These are phyloP conservation scores for Apiotrichum brassicae DNA, from an alignment of 1,284 basidiomycete genomes.

Conservation along the genomic window DNA sequence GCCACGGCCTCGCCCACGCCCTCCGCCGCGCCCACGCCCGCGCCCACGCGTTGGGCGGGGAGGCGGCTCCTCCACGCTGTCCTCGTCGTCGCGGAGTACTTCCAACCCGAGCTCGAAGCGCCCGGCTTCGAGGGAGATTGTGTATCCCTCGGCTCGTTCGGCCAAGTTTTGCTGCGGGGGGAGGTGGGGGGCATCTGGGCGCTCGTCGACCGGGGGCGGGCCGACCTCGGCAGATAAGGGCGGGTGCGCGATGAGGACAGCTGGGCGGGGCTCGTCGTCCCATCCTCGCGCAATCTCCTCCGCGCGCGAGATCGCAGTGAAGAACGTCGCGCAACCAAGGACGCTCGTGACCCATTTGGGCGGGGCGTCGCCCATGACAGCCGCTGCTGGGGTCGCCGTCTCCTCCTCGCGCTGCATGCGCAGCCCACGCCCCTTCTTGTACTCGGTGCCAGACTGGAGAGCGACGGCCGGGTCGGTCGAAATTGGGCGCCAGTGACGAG, in stretches of 20 bases:
- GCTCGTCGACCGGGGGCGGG: slow-evolving; percentile 18
- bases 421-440: slow-evolving; percentile 33
- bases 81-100: slow-evolving; percentile 40
- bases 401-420: slow-evolving; percentile 35
- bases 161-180: slow-evolving; percentile 12
- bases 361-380: slow-evolving; percentile 16
- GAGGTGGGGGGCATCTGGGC: slow-evolving; percentile 2
- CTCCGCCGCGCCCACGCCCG: slow-evolving; percentile 8
- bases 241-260: slow-evolving; percentile 37
- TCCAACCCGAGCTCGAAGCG: slow-evolving; percentile 38
- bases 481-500: slow-evolving; percentile 28
- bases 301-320: slow-evolving; percentile 20
- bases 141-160: slow-evolving; percentile 38
- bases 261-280: slow-evolving; percentile 18
- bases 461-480: slow-evolving; percentile 27
- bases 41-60: slow-evolving; percentile 7
- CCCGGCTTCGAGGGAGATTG: slow-evolving; percentile 37
- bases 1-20: slow-evolving; percentile 9
- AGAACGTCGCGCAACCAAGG: slow-evolving; percentile 35
- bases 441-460: slow-evolving; percentile 26
- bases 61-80: slow-evolving; percentile 15
- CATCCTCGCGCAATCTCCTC: slow-evolving; percentile 13
- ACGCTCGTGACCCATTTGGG: slow-evolving; percentile 34
- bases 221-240: slow-evolving; percentile 36
- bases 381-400: slow-evolving; percentile 1